Percentiles rank a stretch among this genome's conserved stretches.
phyloP scores from a whole-genome alignment of 129 eudicot genomes.

The Erigeron canadensis region DNA sequence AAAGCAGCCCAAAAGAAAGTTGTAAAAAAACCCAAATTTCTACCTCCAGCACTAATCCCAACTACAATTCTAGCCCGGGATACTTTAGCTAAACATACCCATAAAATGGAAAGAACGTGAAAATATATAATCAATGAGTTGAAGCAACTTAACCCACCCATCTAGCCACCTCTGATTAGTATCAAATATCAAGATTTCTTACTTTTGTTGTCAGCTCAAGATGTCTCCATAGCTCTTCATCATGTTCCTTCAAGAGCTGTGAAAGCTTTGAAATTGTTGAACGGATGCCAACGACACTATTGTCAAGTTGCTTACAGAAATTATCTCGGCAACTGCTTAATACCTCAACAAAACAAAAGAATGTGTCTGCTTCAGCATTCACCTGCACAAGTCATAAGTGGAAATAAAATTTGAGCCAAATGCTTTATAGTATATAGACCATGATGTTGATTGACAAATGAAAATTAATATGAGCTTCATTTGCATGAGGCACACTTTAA shows the following conservation, averaged over 20 bases:
- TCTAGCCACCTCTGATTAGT: too few species aligned
- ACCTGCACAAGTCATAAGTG: constrained; percentile 48
- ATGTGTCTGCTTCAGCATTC: constrained; percentile 91
- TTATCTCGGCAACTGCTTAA: constrained; percentile 79
- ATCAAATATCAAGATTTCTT: constrained; percentile 12
- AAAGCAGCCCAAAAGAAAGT: too few species aligned
- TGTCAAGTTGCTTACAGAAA: constrained; percentile 94
- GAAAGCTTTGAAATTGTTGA: constrained; percentile 86
- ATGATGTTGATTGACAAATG: not conserved
- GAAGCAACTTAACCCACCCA: too few species aligned
- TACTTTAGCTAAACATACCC: too few species aligned
- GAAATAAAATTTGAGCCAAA: not conserved
- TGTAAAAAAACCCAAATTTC: too few species aligned
- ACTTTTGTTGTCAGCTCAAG: constrained; percentile 92
- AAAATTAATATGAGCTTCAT: not conserved
- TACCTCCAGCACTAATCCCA: too few species aligned
- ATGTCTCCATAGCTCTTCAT: constrained; percentile 99
- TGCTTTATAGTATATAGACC: not conserved
- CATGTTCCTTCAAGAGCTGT: constrained; percentile 82
- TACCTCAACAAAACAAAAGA: constrained; percentile 97
- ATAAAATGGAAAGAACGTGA: too few species aligned
- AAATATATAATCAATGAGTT: too few species aligned
- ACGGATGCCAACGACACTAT: constrained; percentile 95
- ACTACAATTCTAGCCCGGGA: too few species aligned
- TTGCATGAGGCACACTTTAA: too few species aligned